Evolutionary conservation across 305 asterid species (phyloP).

Genomic region (Andrographis paniculata): DNA sequence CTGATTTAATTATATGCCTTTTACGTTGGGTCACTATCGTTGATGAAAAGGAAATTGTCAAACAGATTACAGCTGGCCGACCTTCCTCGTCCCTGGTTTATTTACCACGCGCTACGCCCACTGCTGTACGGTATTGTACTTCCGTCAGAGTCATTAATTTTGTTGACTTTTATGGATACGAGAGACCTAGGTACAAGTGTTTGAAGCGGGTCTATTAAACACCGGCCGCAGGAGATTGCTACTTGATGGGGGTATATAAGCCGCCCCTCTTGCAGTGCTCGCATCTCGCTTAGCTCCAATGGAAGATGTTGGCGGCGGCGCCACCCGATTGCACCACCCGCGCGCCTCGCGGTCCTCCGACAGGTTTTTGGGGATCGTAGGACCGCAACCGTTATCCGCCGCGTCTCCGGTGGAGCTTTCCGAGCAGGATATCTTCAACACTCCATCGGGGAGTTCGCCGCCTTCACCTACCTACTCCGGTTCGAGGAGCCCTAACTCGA

Average conservation of each 20-base stretch:
- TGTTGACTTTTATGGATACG: not conserved
- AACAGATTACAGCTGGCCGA: conserved; percentile 15
- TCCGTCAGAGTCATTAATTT: not conserved
- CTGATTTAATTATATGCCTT: conserved; percentile 6
- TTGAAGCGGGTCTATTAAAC: not conserved
- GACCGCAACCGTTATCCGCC: not conserved
- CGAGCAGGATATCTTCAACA: conserved; percentile 9
- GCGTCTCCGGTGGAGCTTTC: conserved; percentile 8
- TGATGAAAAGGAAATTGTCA: conserved; percentile 15
- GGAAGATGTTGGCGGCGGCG: conserved; percentile 9
- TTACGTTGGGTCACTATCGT: conserved; percentile 7
- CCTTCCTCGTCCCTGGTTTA: conserved; percentile 14
- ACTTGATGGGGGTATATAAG: not conserved
- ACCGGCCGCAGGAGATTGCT: not conserved
- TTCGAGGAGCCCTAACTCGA: not conserved
- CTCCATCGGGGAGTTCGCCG: not conserved
- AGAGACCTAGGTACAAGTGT: not conserved
- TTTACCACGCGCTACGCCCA: conserved; percentile 4
- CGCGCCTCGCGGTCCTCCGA: not conserved
- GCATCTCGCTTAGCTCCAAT: not conserved
- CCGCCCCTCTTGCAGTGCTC: no score
- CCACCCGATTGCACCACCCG: not conserved
- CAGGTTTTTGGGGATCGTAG: not conserved
- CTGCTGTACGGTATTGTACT: not conserved
- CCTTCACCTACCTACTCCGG: not conserved